Evolutionary conservation across 2,329 filamentous ascomycete species (phyloP).

Genomic region (Colletotrichum sp.): DNA sequence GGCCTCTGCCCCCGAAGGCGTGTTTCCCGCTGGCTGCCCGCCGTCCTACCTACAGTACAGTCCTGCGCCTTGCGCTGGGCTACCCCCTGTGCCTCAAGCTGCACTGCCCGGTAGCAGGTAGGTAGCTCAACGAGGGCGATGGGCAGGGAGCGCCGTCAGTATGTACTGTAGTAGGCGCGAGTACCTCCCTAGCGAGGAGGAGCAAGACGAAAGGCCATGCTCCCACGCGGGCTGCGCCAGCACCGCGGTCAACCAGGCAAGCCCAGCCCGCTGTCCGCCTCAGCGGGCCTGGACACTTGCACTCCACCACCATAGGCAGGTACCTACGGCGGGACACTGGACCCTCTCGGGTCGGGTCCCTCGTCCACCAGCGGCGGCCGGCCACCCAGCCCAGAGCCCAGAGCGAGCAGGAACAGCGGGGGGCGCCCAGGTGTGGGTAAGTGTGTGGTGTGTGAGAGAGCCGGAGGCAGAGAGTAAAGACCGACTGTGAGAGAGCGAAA

Average conservation of each 20-base stretch:
- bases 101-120: conserved; percentile 7
- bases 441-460: neutral
- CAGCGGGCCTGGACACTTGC: neutral
- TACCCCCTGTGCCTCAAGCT: conserved; percentile 8
- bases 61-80: neutral
- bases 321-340: neutral
- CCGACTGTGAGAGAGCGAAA: neutral
- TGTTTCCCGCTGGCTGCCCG: neutral
- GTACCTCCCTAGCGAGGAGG: neutral
- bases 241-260: neutral
- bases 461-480: neutral
- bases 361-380: neutral
- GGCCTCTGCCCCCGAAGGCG: neutral
- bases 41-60: neutral
- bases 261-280: neutral
- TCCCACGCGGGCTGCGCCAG: neutral
- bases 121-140: neutral
- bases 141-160: neutral
- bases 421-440: neutral
- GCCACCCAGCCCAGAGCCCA: neutral
- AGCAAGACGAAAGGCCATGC: neutral
- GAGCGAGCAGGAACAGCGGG: neutral
- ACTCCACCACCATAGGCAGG: neutral
- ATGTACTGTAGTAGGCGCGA: neutral
- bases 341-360: neutral